A percentile compares a stretch with the other conserved stretches of the same genome.
Conservation (phyloP, 495 filamentous ascomycete genomes). For the Daldinia caldariorum region DNA sequence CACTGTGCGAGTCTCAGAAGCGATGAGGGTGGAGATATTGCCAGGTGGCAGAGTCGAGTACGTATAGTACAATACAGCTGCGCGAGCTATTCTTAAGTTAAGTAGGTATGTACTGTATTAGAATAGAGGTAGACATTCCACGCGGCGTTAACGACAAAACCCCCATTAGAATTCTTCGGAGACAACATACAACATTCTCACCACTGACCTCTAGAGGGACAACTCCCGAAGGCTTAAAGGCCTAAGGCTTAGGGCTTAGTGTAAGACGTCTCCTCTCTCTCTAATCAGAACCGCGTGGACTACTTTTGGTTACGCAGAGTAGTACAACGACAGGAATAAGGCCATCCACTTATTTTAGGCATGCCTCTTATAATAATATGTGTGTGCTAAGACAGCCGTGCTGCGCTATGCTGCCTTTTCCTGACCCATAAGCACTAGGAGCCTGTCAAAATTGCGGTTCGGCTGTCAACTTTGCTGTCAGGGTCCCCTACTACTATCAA, state of each 20-base stretch:
- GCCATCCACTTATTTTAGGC: background rate
- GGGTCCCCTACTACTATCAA: conserved; percentile 15
- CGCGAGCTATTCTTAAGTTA: background rate
- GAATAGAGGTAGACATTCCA: background rate
- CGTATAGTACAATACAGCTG: conserved; percentile 4
- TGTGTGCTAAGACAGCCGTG: conserved; percentile 33
- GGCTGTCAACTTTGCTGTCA: conserved; percentile 27
- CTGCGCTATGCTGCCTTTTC: conserved; percentile 24
- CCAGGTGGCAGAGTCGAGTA: conserved; percentile 32
- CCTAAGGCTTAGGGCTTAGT: conserved; percentile 24
- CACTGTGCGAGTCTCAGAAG: conserved; percentile 34
- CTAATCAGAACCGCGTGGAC: conserved; percentile 4
- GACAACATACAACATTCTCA: conserved; percentile 2
- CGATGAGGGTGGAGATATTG: conserved; percentile 25
- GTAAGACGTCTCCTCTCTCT: conserved; percentile 17
- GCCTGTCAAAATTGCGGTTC: conserved; percentile 27
- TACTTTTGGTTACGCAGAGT: background rate
- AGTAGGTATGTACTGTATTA: background rate
- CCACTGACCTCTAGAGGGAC: background rate
- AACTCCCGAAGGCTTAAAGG: conserved; percentile 4
- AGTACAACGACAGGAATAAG: conserved; percentile 10
- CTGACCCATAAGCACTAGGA: conserved; percentile 42
- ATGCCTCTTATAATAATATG: conserved; percentile 14
- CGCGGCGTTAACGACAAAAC: background rate
- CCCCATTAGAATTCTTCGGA: conserved; percentile 6